Conservation (phyloP, 2,329 filamentous ascomycete genomes). For the Aspergillus sp. region DNA sequence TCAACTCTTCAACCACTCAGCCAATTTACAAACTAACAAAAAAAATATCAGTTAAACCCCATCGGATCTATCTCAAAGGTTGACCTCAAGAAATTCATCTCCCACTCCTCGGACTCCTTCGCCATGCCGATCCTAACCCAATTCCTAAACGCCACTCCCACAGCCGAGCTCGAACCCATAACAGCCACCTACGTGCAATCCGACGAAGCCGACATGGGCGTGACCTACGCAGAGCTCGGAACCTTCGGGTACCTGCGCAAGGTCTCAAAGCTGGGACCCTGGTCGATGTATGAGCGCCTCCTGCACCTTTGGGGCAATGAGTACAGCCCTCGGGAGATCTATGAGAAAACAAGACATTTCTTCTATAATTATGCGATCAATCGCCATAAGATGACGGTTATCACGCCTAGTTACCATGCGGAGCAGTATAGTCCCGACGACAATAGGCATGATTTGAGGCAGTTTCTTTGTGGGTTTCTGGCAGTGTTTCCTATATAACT, state of each 20-base stretch:
- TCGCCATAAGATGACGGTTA: conserved; percentile 63
- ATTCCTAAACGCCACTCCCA: conserved; percentile 65
- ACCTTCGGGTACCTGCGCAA: conserved; percentile 57
- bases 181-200: conserved; percentile 61
- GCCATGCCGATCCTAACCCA: conserved; percentile 63
- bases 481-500: not conserved
- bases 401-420: conserved; percentile 59
- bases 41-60: conserved; percentile 34
- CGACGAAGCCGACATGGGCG: conserved; percentile 58
- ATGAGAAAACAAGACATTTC: conserved; percentile 49
- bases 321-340: conserved; percentile 44
- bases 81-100: conserved; percentile 70
- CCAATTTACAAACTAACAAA: not conserved
- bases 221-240: conserved; percentile 56
- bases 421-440: conserved; percentile 55
- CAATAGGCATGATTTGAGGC: conserved; percentile 59
- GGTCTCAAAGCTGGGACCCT: conserved; percentile 54
- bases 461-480: conserved; percentile 50
- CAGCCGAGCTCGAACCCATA: conserved; percentile 66
- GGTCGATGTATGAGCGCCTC: conserved; percentile 55
- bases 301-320: conserved; percentile 51
- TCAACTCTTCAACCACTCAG: no score
- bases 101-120: conserved; percentile 61
- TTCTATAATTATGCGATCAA: conserved; percentile 59
- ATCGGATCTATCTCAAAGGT: conserved; percentile 59